These are phyloP conservation scores for Isatis tinctoria DNA, from an alignment of 345 rosid genomes.

Conservation along the genomic window DNA sequence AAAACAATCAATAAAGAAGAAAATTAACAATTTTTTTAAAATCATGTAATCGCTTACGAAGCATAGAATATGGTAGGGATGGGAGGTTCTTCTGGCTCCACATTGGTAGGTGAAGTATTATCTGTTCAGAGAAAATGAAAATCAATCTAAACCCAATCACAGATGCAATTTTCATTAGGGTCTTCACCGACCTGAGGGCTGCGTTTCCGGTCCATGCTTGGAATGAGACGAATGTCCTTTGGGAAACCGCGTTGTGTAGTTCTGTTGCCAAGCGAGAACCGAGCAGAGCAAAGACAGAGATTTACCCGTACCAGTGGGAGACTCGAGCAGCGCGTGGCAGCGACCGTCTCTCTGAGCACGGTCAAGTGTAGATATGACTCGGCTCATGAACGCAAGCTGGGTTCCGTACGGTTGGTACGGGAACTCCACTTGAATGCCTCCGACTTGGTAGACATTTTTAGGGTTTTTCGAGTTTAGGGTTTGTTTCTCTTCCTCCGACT, in stretches of 20 bases:
- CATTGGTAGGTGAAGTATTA: slow-evolving; percentile 30
- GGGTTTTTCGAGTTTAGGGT: slow-evolving; percentile 25
- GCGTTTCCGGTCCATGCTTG: slow-evolving; percentile 65
- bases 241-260: slow-evolving; percentile 38
- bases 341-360: slow-evolving; percentile 84
- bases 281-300: slow-evolving; percentile 95
- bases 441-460: slow-evolving; percentile 48
- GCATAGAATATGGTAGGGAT: slow-evolving; percentile 77
- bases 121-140: slow-evolving; percentile 23
- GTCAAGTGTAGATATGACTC: slow-evolving; percentile 86
- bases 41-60: slow-evolving; percentile 50
- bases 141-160: neutral
- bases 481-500: slow-evolving; percentile 23
- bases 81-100: slow-evolving; percentile 40
- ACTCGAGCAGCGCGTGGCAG: slow-evolving; percentile 89
- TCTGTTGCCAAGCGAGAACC: slow-evolving; percentile 86
- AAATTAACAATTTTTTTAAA: neutral
- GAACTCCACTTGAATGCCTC: slow-evolving; percentile 75
- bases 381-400: slow-evolving; percentile 92
- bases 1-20: neutral
- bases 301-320: slow-evolving; percentile 96
- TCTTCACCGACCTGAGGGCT: slow-evolving; percentile 54
- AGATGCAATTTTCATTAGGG: neutral
- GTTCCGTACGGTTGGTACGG: slow-evolving; percentile 93
- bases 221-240: slow-evolving; percentile 40